Evolutionary conservation across 2,329 filamentous ascomycete genomes (phyloP), one percentile per base, ranked within the genome.

Genomic region (Exophiala calicioides): DNA sequence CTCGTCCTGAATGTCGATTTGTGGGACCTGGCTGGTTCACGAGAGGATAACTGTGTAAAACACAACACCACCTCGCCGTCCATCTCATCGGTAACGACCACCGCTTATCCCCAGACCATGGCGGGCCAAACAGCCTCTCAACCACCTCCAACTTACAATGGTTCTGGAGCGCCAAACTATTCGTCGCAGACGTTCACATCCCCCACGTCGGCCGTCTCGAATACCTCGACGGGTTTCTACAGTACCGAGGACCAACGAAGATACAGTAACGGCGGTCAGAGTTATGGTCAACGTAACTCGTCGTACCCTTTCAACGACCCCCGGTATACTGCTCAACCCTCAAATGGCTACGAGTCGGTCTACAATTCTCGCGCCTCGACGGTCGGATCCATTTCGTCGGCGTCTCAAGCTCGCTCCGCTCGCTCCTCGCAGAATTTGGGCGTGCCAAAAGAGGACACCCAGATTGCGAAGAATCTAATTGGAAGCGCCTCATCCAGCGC

Each of bases 401-500:
- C 31, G 15, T 27, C 27, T 16, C 5, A 34, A 13, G 26, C 36
- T 30, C 44, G 41, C 5, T 41, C 49, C 37, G 33, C 48, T 30
- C 46, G 47, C 19, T 39, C 52, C 10, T 47, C 47, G 3, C 52
- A 55, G 41, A 48, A 55, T 15, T 10, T 44, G 18, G 39, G 34
- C 12, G 23, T 10, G 19, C 35, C 41, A 8, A 37, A 36, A 33
- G 32, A n/a, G n/a, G n/a, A 43, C 5, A 20, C 31, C 10, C 32
- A 41, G 12, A 36, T 48, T 23, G 88, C 90, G 0, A 77, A 91
- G 41, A 98, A 97, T 62, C 78, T 98, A 7, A 97, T 98, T 55
- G 93, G 93, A 2, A 95, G 88, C 65, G 74, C 95, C 40, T 85
- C 88, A 4, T 90, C 90, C 23, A 95, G 90, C 61, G 91, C 91